A percentile compares a stretch with the other conserved stretches of the same genome.
Conservation (phyloP, 257 asterid genomes). For the Scutellaria barbata region DNA sequence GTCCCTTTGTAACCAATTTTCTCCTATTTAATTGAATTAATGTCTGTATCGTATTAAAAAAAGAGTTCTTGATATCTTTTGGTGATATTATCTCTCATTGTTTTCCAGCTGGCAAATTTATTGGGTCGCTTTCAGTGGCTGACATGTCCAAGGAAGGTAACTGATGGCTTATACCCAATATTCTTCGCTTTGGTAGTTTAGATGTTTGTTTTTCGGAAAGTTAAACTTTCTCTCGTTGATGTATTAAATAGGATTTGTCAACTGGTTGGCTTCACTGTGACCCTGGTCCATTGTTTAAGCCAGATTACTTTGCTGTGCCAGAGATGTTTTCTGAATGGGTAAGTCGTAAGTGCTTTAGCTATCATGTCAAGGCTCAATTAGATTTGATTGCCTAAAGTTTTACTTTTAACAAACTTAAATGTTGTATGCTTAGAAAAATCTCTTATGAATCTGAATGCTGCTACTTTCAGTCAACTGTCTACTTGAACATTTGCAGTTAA, state of each 20-base stretch:
- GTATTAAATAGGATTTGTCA: slow-evolving; percentile 74
- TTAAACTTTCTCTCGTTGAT: slow-evolving; percentile 32
- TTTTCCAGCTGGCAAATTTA: slow-evolving; percentile 80
- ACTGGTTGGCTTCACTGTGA: slow-evolving; percentile 97
- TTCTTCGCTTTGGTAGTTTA: slow-evolving; percentile 17
- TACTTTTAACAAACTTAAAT: neutral
- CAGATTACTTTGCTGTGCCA: slow-evolving; percentile 69
- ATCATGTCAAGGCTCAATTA: slow-evolving; percentile 18
- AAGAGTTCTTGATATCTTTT: slow-evolving; percentile 4
- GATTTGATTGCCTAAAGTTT: slow-evolving; percentile 14
- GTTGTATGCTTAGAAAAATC: slow-evolving; percentile 17
- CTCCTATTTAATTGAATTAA: too few relatives aligned
- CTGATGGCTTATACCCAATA: slow-evolving; percentile 25
- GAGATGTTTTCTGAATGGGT: slow-evolving; percentile 85
- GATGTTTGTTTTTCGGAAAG: slow-evolving; percentile 19
- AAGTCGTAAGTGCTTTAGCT: slow-evolving; percentile 57
- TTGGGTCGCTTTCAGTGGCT: slow-evolving; percentile 90
- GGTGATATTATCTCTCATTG: slow-evolving; percentile 24
- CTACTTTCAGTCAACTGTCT: slow-evolving; percentile 13
- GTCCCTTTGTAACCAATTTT: too few relatives aligned
- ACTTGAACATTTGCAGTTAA: slow-evolving; percentile 6
- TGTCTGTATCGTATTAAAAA: too few relatives aligned
- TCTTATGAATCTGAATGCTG: slow-evolving; percentile 7
- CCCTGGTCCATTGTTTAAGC: slow-evolving; percentile 83
- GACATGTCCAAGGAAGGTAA: slow-evolving; percentile 97